These are phyloP conservation scores for Yamadazyma epiphylla DNA, from an alignment of 1,139 yeast species.

Conservation along the genomic window DNA sequence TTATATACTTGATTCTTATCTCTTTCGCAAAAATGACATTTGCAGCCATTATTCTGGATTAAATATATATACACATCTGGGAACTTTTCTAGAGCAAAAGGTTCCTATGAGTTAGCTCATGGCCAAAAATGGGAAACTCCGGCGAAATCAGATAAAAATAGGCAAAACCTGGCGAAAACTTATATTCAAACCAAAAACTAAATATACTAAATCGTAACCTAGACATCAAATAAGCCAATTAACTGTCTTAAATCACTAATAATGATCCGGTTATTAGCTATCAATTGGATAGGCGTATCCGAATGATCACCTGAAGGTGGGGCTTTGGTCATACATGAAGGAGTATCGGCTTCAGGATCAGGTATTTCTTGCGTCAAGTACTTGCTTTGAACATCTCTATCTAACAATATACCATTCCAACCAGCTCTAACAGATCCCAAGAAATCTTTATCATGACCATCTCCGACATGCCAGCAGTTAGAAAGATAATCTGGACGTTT, in stretches of 20 bases:
- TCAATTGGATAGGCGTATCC: conserved; percentile 12
- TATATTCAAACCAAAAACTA: no score
- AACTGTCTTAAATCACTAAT: conserved; percentile 25
- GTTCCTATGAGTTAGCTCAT: no score
- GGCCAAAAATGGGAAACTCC: no score
- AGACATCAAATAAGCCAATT: conserved; percentile 15
- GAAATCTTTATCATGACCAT: conserved; percentile 51
- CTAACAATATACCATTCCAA: conserved; percentile 57
- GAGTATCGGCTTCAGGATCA: conserved; percentile 12
- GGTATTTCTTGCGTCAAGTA: conserved; percentile 9
- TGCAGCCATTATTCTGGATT: no score
- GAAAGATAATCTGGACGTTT: conserved; percentile 15
- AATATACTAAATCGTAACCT: no score
- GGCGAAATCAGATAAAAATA: no score
- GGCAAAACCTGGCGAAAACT: no score
- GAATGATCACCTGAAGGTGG: background rate
- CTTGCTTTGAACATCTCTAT: conserved; percentile 29
- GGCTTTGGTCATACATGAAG: conserved; percentile 12
- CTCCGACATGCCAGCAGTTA: conserved; percentile 65
- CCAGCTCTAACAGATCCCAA: conserved; percentile 52
- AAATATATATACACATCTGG: no score
- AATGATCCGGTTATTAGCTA: conserved; percentile 37
- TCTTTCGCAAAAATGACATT: no score
- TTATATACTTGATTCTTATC: no score
- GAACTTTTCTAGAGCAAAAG: no score